These are phyloP conservation scores for Postia placenta DNA, from an alignment of 768 basidiomycete genomes.

Conservation along the genomic window DNA sequence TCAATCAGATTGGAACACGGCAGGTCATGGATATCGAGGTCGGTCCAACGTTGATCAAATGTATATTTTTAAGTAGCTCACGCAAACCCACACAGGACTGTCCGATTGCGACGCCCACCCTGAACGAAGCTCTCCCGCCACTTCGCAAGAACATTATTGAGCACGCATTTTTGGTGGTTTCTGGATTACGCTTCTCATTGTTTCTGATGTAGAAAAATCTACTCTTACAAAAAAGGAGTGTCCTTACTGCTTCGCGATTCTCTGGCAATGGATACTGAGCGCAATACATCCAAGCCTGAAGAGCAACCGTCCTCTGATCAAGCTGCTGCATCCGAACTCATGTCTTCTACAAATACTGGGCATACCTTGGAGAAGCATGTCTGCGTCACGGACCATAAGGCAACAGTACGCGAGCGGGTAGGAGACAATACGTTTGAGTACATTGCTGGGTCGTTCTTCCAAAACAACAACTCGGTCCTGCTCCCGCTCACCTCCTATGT, in stretches of 20 bases:
- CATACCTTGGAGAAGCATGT: constrained; percentile 50
- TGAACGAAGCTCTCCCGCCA: constrained; percentile 60
- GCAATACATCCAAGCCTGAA: too few species aligned
- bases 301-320: too few species aligned
- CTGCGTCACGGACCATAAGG: constrained; percentile 81
- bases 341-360: too few species aligned
- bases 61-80: background rate
- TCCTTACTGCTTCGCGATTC: constrained; percentile 91
- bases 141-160: constrained; percentile 63
- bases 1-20: constrained; percentile 72
- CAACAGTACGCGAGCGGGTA: constrained; percentile 76
- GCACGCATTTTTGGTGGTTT: too few species aligned
- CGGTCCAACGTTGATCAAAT: constrained; percentile 1
- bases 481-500: constrained; percentile 82
- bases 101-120: constrained; percentile 77
- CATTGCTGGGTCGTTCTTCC: constrained; percentile 88
- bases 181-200: too few species aligned
- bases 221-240: constrained; percentile 79
- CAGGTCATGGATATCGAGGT: constrained; percentile 91
- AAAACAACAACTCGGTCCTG: constrained; percentile 95
- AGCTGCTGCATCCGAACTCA: too few species aligned
- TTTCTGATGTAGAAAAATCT: constrained; percentile 55
- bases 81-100: constrained; percentile 58
- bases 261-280: too few species aligned
- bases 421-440: constrained; percentile 81